These are phyloP conservation scores for Saccharomyces hybrid DNA, from an alignment of 1,139 yeast species.

Conservation along the genomic window DNA sequence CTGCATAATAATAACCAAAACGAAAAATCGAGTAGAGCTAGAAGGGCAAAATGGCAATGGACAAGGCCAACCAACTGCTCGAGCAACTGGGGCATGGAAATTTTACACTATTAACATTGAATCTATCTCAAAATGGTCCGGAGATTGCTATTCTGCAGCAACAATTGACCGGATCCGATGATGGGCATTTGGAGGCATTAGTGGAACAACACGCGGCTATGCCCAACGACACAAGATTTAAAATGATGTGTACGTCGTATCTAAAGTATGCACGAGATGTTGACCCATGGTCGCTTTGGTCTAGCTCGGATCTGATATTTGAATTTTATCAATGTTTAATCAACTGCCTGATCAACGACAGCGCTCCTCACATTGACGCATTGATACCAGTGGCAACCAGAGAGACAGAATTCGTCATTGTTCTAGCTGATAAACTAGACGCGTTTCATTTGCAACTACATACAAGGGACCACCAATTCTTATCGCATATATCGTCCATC, in stretches of 20 bases:
- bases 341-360: slow-evolving; percentile 27
- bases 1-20: not conserved
- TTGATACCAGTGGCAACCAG: slow-evolving; percentile 18
- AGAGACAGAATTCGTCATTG: slow-evolving; percentile 25
- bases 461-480: slow-evolving; percentile 23
- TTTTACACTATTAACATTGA: not conserved
- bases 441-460: slow-evolving; percentile 14
- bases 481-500: slow-evolving; percentile 26
- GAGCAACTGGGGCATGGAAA: not conserved
- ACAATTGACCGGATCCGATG: slow-evolving; percentile 14
- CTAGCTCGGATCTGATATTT: slow-evolving; percentile 28
- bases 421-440: slow-evolving; percentile 23
- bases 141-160: slow-evolving; percentile 24
- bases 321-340: slow-evolving; percentile 25
- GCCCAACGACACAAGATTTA: slow-evolving; percentile 14
- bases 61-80: not conserved
- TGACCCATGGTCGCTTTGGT: slow-evolving; percentile 31
- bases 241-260: slow-evolving; percentile 24
- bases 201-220: slow-evolving; percentile 14
- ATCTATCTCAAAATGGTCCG: slow-evolving; percentile 19
- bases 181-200: slow-evolving; percentile 16
- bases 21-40: not conserved
- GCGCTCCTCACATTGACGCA: slow-evolving; percentile 22
- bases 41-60: not conserved
- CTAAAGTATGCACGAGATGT: slow-evolving; percentile 25